phyloP scores from a whole-genome alignment of 2,329 filamentous ascomycete genomes.

The Thelonectria rubi region DNA sequence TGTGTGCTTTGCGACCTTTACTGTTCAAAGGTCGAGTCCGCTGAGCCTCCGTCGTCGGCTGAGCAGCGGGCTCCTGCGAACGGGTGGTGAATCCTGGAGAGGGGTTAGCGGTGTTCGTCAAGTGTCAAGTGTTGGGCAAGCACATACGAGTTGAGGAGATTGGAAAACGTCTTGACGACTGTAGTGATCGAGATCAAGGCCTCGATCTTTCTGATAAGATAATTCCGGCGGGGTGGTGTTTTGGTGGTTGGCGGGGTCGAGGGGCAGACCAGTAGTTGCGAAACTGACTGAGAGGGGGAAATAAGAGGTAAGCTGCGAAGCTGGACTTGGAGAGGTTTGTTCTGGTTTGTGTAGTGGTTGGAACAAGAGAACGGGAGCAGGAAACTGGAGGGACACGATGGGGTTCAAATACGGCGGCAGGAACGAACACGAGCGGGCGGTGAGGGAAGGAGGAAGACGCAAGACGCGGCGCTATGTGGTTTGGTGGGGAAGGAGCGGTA shows the following conservation, averaged over 20 bases:
- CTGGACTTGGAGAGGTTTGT: constrained; percentile 15
- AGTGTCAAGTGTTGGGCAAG: background rate
- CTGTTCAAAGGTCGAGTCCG: constrained; percentile 68
- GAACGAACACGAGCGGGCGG: constrained; percentile 18
- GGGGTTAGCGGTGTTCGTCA: constrained; percentile 37
- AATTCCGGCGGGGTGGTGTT: constrained; percentile 34
- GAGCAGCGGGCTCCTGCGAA: constrained; percentile 96
- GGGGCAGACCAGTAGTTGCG: constrained; percentile 31
- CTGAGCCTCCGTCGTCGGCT: constrained; percentile 85
- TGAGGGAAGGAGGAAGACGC: background rate
- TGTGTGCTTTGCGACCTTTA: constrained; percentile 56
- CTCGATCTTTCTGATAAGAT: constrained; percentile 58
- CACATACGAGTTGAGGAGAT: constrained; percentile 93
- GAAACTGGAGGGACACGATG: constrained; percentile 19
- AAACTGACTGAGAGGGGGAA: constrained; percentile 15
- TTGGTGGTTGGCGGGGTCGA: constrained; percentile 39
- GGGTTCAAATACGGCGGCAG: constrained; percentile 25
- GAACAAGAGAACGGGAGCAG: constrained; percentile 3
- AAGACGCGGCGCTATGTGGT: constrained; percentile 35
- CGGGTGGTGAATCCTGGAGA: constrained; percentile 84
- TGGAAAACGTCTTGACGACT: constrained; percentile 96
- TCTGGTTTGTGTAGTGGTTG: constrained; percentile 23
- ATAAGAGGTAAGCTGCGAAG: constrained; percentile 1
- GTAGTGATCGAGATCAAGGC: constrained; percentile 63
- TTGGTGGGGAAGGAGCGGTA: too few species aligned